Evolutionary conservation across 495 filamentous ascomycete genomes (phyloP), one percentile per base, ranked within the genome.

Genomic region (Articulospora tetracladia): DNA sequence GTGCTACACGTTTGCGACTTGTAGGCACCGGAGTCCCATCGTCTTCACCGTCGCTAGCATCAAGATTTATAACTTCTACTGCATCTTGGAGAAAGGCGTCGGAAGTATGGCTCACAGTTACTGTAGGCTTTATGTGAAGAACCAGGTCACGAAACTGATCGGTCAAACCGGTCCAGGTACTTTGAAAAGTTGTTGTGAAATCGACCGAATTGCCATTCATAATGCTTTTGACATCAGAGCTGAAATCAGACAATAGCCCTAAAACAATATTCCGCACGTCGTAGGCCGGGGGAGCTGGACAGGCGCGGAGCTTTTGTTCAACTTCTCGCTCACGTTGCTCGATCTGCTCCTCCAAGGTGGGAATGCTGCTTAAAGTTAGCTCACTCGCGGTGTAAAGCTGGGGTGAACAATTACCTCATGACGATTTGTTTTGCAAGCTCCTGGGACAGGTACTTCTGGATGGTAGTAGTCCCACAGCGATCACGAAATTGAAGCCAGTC

Each of bases 331-430:
- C 75, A 2, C 79, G 81, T 3, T 71, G 66, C 3, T 81, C 61
- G 1, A 92, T 83, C 53, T 86, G 79, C 0, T 76, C 57, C 32
- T 81, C 81, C 23, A 90, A 84, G 0, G 74, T 68, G 0, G 87
- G 87, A 0, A 91, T 68, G 20, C 81, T 86, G 56, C 19, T 19
- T 10, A 20, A 51, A 22, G 34, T 60, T 36, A 62, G 23, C 58
- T 51, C 58, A 52, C 25, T 41, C 11, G 19, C 8, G 10, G 22
- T 17, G 22, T 17, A 41, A 28, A 28, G 17, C 50, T 25, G 48
- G 4, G 4, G 1, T 25, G 27, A 19, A 17, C 10, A 46, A 1
- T 30, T 68, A 81, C 80, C 73, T 76, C 27, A 70, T 75, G 3
- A 77, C 67, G n/a, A 90, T 88, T 44, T 86, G 79, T 1, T 75